These are phyloP conservation scores for Cytospora leucostoma DNA, from an alignment of 2,329 filamentous ascomycete species.

Conservation along the genomic window DNA sequence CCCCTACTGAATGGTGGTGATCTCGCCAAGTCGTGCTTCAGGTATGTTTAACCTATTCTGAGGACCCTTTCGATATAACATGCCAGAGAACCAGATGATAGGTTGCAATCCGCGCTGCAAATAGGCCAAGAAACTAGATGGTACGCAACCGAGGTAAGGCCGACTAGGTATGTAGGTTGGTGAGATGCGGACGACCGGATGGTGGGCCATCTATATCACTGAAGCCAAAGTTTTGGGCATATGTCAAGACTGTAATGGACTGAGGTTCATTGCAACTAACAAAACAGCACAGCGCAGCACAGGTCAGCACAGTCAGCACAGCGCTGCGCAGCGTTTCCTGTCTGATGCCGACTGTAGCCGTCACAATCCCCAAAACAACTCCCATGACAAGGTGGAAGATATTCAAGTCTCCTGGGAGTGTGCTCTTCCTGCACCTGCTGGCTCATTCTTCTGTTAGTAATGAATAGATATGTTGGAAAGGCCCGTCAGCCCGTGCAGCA, in stretches of 20 bases:
- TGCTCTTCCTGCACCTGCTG: slow-evolving; percentile 1
- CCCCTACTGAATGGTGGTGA: slow-evolving; percentile 1
- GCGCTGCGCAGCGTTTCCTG: background rate
- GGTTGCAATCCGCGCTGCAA: slow-evolving; percentile 6
- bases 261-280: background rate
- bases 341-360: slow-evolving; percentile 13
- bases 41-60: slow-evolving; percentile 9
- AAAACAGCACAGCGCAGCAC: background rate
- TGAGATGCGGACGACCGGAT: slow-evolving; percentile 21
- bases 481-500: slow-evolving; percentile 24
- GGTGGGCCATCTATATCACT: background rate
- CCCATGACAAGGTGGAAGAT: background rate
- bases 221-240: background rate
- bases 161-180: background rate
- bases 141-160: slow-evolving; percentile 2
- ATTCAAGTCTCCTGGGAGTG: background rate
- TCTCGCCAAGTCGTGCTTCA: slow-evolving; percentile 19
- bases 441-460: background rate
- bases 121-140: slow-evolving; percentile 2
- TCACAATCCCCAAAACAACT: background rate
- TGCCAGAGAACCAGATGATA: slow-evolving; percentile 4
- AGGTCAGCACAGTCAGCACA: background rate
- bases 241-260: background rate
- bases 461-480: slow-evolving; percentile 20
- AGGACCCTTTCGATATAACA: slow-evolving; percentile 1